These are phyloP conservation scores for Porphyridium purpureum DNA, from an alignment of 23 red algal species.

Conservation along the genomic window DNA sequence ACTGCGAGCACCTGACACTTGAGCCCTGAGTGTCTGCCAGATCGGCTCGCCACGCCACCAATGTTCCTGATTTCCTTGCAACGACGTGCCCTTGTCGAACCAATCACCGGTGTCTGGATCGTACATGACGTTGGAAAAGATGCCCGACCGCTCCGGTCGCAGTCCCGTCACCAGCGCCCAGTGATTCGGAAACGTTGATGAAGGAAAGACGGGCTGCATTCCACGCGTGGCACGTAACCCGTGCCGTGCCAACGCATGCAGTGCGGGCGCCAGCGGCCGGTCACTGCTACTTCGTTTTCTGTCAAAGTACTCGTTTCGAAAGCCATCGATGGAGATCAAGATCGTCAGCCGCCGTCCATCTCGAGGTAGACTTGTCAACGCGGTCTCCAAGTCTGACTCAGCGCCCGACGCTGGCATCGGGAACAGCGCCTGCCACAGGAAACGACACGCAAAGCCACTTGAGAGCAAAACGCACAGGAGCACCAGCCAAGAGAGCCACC, in stretches of 20 bases:
- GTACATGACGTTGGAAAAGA: conserved; percentile 51
- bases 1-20: conserved; percentile 24
- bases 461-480: no score
- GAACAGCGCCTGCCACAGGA: no score
- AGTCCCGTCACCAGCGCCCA: conserved; percentile 44
- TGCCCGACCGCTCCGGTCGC: conserved; percentile 41
- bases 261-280: conserved; percentile 18
- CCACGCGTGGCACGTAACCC: conserved; percentile 24
- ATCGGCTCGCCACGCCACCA: conserved; percentile 57
- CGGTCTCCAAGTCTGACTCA: no score
- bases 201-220: conserved; percentile 66
- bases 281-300: conserved; percentile 4
- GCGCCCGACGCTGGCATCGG: no score
- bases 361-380: no score
- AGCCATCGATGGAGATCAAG: conserved; percentile 62
- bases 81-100: conserved; percentile 19
- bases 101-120: conserved; percentile 14
- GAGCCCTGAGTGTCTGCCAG: conserved; percentile 25
- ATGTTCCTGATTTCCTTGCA: conserved; percentile 6
- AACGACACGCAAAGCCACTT: no score
- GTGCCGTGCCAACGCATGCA: conserved; percentile 8
- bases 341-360: no score
- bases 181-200: conserved; percentile 57
- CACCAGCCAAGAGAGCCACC: no score
- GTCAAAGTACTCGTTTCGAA: conserved; percentile 46